Base-by-base conservation (phyloP, 2,329 filamentous ascomycete genomes). In the Neobulgaria alba region DNA sequence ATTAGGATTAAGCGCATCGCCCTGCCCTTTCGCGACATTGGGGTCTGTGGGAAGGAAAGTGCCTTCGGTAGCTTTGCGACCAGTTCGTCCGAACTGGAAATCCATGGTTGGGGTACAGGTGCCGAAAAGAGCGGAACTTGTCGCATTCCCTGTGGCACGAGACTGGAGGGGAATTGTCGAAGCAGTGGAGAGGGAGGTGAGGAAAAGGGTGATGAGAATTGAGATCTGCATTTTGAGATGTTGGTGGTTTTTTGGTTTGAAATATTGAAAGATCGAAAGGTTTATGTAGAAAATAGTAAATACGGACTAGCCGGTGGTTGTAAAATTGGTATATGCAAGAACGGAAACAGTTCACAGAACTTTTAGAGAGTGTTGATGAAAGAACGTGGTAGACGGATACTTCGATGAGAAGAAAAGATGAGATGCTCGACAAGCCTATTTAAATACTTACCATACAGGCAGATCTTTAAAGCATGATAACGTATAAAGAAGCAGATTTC, bases 1-100 rank as follows among this genome's bases (percentile, higher is more conserved):
- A 66, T 76, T 73, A 43, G 78, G 78, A 71, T 82, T 82, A 41
- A 82, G 66, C 2, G 78, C 77, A 55, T 82, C 79, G 53, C 75
- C 63, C 61, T 82, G 78, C 40, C 72, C 73, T 56, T 74, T 63
- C 40, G 67, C 67, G 38, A 81, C 70, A 17, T 73, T 63, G 4
- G 73, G 62, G 58, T 83, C 79, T 38, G 70, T 71, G 34, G 80
- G 71, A 59, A 79, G 74, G 71, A 83, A 84, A 38, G 79, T 81
- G 60, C 73, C 77, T 60, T 82, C 78, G 44, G 63, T 65, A 14
- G 69, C 69, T 16, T 67, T 60, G 43, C 74, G 71, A 19, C 67
- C 67, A 33, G 60, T 50, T 0, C 69, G 68, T 5, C 73, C 74
- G 33, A 67, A 63, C 49, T 71, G 63, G 61, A 75, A 76, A 57